Evolutionary conservation across 192 early-diverging fungal genomes (phyloP), one percentile per base, ranked within the genome.

Genomic region (Rhizoclosmatium globosum): DNA sequence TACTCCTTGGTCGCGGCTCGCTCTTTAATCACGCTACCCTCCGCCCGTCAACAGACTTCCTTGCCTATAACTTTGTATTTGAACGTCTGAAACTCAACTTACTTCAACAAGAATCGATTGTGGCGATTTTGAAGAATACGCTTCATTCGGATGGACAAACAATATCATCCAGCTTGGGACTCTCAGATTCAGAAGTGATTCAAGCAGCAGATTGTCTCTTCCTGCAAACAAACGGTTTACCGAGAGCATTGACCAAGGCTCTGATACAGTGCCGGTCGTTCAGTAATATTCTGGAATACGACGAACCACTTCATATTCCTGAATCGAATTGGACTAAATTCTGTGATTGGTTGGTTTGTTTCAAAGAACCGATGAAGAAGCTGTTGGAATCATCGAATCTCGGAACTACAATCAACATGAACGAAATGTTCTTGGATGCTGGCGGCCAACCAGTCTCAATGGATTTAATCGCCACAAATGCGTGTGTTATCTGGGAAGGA

Each of bases 1-100:
- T 78, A 4, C 9, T 78, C 13, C 68, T 78, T 15, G 70, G 70
- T 42, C 70, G 70, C 56, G 70, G 15, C 48, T 72, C 70, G 9
- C 2, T 57, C 38, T 50, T 72, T 38, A 57, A 57, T 50, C 3
- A 72, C 6, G 70, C 56, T 57, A 50, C 47, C 13, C 50, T 17
- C 9, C 48, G 70, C 6, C 17, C 42, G 13, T 2, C 1, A 13
- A 1, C 19, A 46, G 15, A 1, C 1, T 15, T 3, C 70, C 50
- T 21, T 6, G 1, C 70, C 47, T 2, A 2, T 39, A 3, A 19
- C 50, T 68, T 45, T 44, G 43, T 9, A 7, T 48, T 72, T 38
- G 38, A 72, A 38, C 70, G 70, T 72, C 38, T 72, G 50, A 72
- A 72, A 21, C 6, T 72, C 47, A 46, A 72, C 2, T 3, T 68